Evolutionary conservation across 345 rosid genomes (phyloP).

Genomic region (Gossypium raimondii): DNA sequence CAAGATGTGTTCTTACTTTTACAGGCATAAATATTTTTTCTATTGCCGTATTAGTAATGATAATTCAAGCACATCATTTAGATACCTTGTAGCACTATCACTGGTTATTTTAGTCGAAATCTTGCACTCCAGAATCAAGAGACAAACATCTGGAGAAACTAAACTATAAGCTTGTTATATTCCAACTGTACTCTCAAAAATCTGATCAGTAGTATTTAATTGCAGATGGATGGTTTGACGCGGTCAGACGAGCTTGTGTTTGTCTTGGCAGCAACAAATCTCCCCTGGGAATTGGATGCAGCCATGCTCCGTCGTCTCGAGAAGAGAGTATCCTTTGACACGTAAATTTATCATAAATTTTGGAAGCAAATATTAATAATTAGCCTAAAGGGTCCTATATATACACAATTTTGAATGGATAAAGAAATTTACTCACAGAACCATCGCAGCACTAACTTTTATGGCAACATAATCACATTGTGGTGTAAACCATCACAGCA

Average conservation of each 20-base stretch:
- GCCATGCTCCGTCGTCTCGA: slow-evolving; percentile 98
- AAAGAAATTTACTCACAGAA: neutral
- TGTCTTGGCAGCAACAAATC: slow-evolving; percentile 96
- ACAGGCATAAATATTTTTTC: neutral
- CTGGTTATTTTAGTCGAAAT: neutral
- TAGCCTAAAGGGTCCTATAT: neutral
- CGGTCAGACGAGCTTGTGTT: slow-evolving; percentile 83
- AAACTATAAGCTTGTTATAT: neutral
- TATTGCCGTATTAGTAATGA: neutral
- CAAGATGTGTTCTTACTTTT: neutral
- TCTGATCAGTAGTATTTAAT: slow-evolving; percentile 23
- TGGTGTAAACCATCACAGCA: neutral
- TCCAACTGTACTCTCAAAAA: slow-evolving; percentile 12
- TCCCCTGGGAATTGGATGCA: slow-evolving; percentile 97
- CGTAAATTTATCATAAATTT: neutral
- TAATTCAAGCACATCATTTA: neutral
- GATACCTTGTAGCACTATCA: neutral
- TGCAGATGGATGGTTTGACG: slow-evolving; percentile 97
- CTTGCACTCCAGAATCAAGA: neutral
- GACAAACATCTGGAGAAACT: neutral
- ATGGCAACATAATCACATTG: neutral
- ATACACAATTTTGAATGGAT: neutral
- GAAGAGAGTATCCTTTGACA: slow-evolving; percentile 79
- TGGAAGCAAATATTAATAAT: neutral
- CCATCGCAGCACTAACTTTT: neutral